These are phyloP conservation scores for Sphaceloma murrayae DNA, from an alignment of 2,329 filamentous ascomycete genomes.

Conservation along the genomic window DNA sequence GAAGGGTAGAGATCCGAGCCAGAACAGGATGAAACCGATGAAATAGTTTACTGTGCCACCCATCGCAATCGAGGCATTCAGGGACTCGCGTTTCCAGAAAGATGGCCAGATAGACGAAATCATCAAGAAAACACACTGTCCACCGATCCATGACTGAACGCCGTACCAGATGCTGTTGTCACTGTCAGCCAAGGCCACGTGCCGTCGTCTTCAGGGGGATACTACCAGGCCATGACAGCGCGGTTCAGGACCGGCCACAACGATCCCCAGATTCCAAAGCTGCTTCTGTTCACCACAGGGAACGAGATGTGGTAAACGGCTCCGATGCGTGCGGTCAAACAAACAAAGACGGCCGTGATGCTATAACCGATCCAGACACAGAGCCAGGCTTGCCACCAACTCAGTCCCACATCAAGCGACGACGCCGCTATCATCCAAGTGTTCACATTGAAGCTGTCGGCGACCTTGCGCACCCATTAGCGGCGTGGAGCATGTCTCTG, in stretches of 20 bases:
- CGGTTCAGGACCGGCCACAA: slow-evolving; percentile 85
- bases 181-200: neutral
- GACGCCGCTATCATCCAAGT: slow-evolving; percentile 62
- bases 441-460: slow-evolving; percentile 56
- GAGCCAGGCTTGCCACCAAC: slow-evolving; percentile 42
- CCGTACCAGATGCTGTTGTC: slow-evolving; percentile 67
- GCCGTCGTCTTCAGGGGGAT: neutral
- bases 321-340: slow-evolving; percentile 70
- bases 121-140: slow-evolving; percentile 73
- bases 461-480: slow-evolving; percentile 16
- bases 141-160: slow-evolving; percentile 75
- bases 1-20: slow-evolving; percentile 67
- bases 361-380: slow-evolving; percentile 59
- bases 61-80: slow-evolving; percentile 17
- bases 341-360: slow-evolving; percentile 66
- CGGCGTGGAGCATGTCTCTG: no score
- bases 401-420: slow-evolving; percentile 61
- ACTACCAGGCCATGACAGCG: slow-evolving; percentile 64
- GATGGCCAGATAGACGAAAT: slow-evolving; percentile 69
- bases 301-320: slow-evolving; percentile 84
- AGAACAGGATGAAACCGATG: slow-evolving; percentile 78
- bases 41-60: slow-evolving; percentile 40
- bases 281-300: slow-evolving; percentile 66
- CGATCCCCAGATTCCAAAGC: slow-evolving; percentile 81
- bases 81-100: slow-evolving; percentile 22